Conservation (phyloP, 208 protist genomes). For the Tritrichomonas musculus region DNA sequence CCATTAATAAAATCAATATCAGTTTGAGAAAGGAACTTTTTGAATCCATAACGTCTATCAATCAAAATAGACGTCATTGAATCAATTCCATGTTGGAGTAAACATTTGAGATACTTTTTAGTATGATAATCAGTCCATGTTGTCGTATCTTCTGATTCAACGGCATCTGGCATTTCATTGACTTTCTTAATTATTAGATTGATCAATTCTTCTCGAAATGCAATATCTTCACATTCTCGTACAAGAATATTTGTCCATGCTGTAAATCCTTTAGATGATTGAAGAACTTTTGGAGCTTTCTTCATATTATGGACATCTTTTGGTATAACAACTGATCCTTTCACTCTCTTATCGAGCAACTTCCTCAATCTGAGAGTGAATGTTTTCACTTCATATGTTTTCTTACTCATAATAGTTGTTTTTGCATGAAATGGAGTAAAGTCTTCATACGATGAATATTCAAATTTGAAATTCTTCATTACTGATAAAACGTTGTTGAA, state of each 20-base stretch:
- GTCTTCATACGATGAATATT: neutral
- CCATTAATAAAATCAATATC: neutral
- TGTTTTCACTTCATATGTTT: neutral
- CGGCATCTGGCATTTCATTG: neutral
- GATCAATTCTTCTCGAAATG: neutral
- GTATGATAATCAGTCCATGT: constrained; percentile 5
- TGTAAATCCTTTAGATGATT: neutral
- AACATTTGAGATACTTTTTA: neutral
- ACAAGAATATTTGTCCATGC: neutral
- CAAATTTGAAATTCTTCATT: neutral
- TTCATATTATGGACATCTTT: neutral
- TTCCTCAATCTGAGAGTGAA: neutral
- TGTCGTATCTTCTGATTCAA: neutral
- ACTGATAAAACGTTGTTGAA: neutral
- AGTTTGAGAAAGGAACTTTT: neutral
- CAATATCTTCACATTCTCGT: neutral
- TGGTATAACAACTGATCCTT: neutral
- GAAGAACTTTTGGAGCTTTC: neutral
- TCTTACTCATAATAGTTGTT: neutral
- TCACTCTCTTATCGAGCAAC: neutral
- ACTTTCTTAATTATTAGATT: neutral
- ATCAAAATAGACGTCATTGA: neutral
- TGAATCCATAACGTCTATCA: neutral
- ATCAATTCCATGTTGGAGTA: neutral
- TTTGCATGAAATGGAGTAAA: neutral